These are phyloP conservation scores for Patellifolia procumbens DNA, from an alignment of 179 eudicot genomes.

Conservation along the genomic window DNA sequence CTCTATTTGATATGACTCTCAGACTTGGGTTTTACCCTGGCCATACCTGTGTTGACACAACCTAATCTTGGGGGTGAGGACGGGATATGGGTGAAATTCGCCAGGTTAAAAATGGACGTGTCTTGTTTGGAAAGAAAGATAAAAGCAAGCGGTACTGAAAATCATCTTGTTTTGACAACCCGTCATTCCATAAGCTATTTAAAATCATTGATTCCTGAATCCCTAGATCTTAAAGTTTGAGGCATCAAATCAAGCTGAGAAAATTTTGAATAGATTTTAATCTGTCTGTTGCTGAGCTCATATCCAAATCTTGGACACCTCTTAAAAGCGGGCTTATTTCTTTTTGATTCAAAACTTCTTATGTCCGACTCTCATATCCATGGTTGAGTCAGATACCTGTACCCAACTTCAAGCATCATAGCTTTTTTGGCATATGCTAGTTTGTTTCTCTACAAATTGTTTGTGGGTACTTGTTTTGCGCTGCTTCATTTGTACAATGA, in stretches of 20 bases:
- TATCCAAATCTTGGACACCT: too few relatives aligned
- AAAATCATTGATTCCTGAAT: too few relatives aligned
- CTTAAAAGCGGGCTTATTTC: too few relatives aligned
- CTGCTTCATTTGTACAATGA: neutral
- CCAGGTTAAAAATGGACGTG: neutral
- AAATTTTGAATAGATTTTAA: too few relatives aligned
- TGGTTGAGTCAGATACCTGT: neutral
- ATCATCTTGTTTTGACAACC: too few relatives aligned
- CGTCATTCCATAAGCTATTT: too few relatives aligned
- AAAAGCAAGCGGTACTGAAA: neutral
- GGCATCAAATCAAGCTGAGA: too few relatives aligned
- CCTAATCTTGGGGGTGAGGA: neutral
- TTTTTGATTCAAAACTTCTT: too few relatives aligned
- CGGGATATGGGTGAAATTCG: neutral
- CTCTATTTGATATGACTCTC: neutral
- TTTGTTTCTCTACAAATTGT: neutral
- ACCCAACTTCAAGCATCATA: too few relatives aligned
- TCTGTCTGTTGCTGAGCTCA: too few relatives aligned
- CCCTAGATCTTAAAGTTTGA: too few relatives aligned
- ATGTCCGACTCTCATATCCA: too few relatives aligned
- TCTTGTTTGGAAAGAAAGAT: neutral
- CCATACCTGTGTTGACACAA: neutral
- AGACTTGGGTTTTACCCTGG: neutral
- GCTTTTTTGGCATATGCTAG: neutral
- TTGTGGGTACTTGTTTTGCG: neutral